A percentile compares a stretch with the other conserved stretches of the same genome.
These are phyloP conservation scores for Cladosporium austrohemisphaericum DNA, from an alignment of 2,329 filamentous ascomycete species.

Conservation along the genomic window DNA sequence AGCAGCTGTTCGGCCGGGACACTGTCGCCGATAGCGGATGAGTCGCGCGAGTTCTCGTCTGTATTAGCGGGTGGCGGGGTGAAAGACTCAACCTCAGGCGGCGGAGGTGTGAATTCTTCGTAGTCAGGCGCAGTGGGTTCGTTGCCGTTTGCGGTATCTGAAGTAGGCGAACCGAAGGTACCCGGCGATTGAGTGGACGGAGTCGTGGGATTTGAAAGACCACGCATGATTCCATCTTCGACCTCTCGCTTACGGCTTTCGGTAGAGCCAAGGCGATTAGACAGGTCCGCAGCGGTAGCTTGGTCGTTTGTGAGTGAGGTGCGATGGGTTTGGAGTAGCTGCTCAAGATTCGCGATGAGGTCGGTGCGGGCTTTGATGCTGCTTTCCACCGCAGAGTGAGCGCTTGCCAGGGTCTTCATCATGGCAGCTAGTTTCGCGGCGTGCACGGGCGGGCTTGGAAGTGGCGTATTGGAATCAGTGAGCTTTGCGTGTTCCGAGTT, in stretches of 20 bases:
- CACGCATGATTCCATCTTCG: constrained; percentile 85
- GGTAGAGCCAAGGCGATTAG: constrained; percentile 64
- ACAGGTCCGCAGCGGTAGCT: constrained; percentile 59
- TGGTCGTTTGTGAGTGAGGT: constrained; percentile 68
- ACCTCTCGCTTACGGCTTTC: constrained; percentile 84
- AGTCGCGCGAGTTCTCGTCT: constrained; percentile 15
- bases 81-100: constrained; percentile 79
- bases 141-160: constrained; percentile 17
- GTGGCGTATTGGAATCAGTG: constrained; percentile 63
- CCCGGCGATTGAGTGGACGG: constrained; percentile 40
- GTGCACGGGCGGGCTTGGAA: constrained; percentile 82
- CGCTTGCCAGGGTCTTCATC: constrained; percentile 82
- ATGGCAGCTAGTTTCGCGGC: constrained; percentile 84
- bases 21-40: constrained; percentile 13
- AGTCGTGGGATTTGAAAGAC: constrained; percentile 61
- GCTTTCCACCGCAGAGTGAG: constrained; percentile 83
- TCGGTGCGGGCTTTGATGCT: constrained; percentile 79
- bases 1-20: constrained; percentile 15
- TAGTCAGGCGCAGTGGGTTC: constrained; percentile 22
- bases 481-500: constrained; percentile 81
- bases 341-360: constrained; percentile 77
- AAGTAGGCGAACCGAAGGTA: not conserved
- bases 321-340: constrained; percentile 71
- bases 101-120: constrained; percentile 56
- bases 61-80: constrained; percentile 60